A percentile compares a stretch with the other conserved stretches of the same genome.
phyloP scores from a whole-genome alignment of 768 basidiomycete species.

The Dioszegia crocea region DNA sequence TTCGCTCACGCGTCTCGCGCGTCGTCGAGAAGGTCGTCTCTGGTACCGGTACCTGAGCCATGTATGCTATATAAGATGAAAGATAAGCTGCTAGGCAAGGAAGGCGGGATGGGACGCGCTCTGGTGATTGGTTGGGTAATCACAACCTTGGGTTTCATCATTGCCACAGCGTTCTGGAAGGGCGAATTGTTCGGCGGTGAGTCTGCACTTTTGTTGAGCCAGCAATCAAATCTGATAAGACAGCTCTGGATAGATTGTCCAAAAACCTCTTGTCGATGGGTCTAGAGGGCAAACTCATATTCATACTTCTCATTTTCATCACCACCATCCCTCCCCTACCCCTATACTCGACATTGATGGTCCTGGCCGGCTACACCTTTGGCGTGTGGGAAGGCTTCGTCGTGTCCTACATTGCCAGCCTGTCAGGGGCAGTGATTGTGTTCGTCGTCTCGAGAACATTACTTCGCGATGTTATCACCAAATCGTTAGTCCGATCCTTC shows the following conservation, averaged over 20 bases:
- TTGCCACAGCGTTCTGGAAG: slow-evolving; percentile 79
- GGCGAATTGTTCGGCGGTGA: slow-evolving; percentile 74
- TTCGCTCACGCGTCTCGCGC: not conserved
- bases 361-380: slow-evolving; percentile 85
- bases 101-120: slow-evolving; percentile 26
- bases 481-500: slow-evolving; percentile 25
- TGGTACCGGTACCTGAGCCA: not conserved
- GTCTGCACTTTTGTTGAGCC: slow-evolving; percentile 39
- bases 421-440: slow-evolving; percentile 76
- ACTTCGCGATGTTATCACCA: slow-evolving; percentile 65
- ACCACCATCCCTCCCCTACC: slow-evolving; percentile 64
- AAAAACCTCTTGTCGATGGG: slow-evolving; percentile 70
- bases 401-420: slow-evolving; percentile 80
- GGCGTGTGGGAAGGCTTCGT: slow-evolving; percentile 76
- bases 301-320: slow-evolving; percentile 56
- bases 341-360: slow-evolving; percentile 87
- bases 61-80: not conserved
- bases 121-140: slow-evolving; percentile 58
- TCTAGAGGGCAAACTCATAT: slow-evolving; percentile 68
- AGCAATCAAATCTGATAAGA: slow-evolving; percentile 10
- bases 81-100: slow-evolving; percentile 15
- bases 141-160: slow-evolving; percentile 70
- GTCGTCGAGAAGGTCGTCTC: slow-evolving; percentile 1
- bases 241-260: slow-evolving; percentile 77
- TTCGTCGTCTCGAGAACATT: slow-evolving; percentile 69